Conservation (phyloP, 2,329 filamentous ascomycete genomes). For the Ophioceras dolichostomum region DNA sequence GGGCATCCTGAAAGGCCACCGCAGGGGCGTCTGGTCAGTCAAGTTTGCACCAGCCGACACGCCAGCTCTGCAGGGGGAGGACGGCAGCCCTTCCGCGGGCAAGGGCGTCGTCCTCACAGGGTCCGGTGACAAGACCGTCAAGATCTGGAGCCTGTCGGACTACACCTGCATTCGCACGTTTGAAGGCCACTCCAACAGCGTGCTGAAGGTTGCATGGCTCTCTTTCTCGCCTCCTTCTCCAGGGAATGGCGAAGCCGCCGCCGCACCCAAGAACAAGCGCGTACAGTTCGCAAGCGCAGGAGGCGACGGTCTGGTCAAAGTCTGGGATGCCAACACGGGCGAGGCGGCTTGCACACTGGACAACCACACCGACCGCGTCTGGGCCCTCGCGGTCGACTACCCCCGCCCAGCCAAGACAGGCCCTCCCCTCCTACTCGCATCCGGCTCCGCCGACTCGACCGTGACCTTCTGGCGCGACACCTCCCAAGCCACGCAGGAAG, state of each 20-base stretch:
- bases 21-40: conserved; percentile 91
- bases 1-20: conserved; percentile 84
- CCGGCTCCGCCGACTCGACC: conserved; percentile 83
- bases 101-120: conserved; percentile 81
- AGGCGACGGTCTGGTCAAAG: conserved; percentile 88
- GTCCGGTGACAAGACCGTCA: conserved; percentile 90
- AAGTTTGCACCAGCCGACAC: conserved; percentile 74
- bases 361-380: conserved; percentile 93
- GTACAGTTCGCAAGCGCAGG: conserved; percentile 75
- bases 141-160: conserved; percentile 85
- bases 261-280: conserved; percentile 39
- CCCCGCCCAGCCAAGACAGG: no score
- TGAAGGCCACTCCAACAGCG: conserved; percentile 91
- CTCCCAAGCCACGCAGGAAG: conserved; percentile 64
- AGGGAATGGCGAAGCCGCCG: no score
- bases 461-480: conserved; percentile 96
- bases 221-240: no score
- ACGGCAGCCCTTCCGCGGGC: conserved; percentile 52
- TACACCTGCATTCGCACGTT: conserved; percentile 90
- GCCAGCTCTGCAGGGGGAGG: conserved; percentile 60
- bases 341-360: conserved; percentile 85
- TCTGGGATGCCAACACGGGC: conserved; percentile 82
- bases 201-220: conserved; percentile 89
- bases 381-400: conserved; percentile 73
- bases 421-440: conserved; percentile 58